Evolutionary conservation across 768 basidiomycete genomes (phyloP), one percentile per base, ranked within the genome.

Genomic region (Tulasnella sp.): DNA sequence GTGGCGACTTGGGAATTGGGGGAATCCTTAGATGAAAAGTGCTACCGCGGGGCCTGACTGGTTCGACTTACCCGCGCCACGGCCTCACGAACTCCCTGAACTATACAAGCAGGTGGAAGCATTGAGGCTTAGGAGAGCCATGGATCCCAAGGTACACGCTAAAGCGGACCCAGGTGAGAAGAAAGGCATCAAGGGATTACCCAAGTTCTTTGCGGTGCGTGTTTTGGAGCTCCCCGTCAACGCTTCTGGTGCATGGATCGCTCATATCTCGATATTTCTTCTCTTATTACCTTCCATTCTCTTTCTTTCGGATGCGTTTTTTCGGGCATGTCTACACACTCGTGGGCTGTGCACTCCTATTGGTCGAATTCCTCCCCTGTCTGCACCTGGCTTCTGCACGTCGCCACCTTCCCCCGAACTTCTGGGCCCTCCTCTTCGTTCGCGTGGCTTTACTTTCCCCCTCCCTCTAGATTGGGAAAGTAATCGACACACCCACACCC

Each of bases 111-210:
- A 98, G 87, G 93, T 96, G 16, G 94, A 97, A 84, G 93, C 96
- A 0, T 87, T 97, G 79, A 92, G 95, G 42, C 87, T 98, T 73
- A 91, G 93, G 75, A 96, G 96, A 84, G 93, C 95, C 80, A 89
- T 98, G 28, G 96, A 98, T 83, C 96, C 96, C 24, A 98, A 97
- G 85, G 90, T 94, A 31, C 97, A 97, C 87, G 95, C 96, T 86
- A 88, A 91, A 81, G 96, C 94, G 85, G 94, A 96, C 72, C 92
- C 93, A 80, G 93, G 94, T 5, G 94, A 96, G 86, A 91, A 93
- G 14, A 93, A 93, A 83, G 94, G 94, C 22, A 91, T 93, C 85
- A 94, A 94, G 85, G 93, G 93, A 37, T 86, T 96, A 8, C 94
- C 95, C 12, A 96, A 96, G 85, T 92, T 95, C 85, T 97, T 97